Conservation (phyloP, 768 basidiomycete species). For the Lactarius sp. region DNA sequence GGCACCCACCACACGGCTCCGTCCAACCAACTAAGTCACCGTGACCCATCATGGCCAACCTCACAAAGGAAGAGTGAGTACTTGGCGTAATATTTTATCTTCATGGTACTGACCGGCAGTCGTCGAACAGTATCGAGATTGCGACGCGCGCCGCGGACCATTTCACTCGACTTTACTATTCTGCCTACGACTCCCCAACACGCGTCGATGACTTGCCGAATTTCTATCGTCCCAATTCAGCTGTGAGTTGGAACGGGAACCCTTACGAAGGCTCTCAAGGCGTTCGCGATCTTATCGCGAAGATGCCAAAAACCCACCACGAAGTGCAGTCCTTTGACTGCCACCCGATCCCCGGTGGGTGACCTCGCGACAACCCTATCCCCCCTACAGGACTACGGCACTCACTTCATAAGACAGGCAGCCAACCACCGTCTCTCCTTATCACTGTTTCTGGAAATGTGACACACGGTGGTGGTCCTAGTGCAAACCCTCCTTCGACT, state of each 20-base stretch:
- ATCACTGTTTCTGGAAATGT: slow-evolving; percentile 80
- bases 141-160: slow-evolving; percentile 79
- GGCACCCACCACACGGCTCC: background rate
- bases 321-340: slow-evolving; percentile 88
- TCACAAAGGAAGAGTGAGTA: slow-evolving; percentile 36
- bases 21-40: background rate
- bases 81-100: background rate
- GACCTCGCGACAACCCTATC: background rate
- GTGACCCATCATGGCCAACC: slow-evolving; percentile 28
- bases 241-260: slow-evolving; percentile 82
- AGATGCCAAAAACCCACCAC: slow-evolving; percentile 77
- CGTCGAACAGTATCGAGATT: slow-evolving; percentile 65
- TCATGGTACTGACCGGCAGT: background rate
- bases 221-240: slow-evolving; percentile 74
- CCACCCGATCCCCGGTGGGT: slow-evolving; percentile 77
- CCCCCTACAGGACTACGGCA: background rate
- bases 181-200: slow-evolving; percentile 75
- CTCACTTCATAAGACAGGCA: slow-evolving; percentile 42
- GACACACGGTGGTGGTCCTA: slow-evolving; percentile 56
- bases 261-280: slow-evolving; percentile 71
- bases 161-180: slow-evolving; percentile 79
- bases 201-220: slow-evolving; percentile 72
- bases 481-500: slow-evolving; percentile 52
- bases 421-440: slow-evolving; percentile 71
- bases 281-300: slow-evolving; percentile 57